These are phyloP conservation scores for Phlebiopsis gigantea DNA, from an alignment of 768 basidiomycete genomes.

Conservation along the genomic window DNA sequence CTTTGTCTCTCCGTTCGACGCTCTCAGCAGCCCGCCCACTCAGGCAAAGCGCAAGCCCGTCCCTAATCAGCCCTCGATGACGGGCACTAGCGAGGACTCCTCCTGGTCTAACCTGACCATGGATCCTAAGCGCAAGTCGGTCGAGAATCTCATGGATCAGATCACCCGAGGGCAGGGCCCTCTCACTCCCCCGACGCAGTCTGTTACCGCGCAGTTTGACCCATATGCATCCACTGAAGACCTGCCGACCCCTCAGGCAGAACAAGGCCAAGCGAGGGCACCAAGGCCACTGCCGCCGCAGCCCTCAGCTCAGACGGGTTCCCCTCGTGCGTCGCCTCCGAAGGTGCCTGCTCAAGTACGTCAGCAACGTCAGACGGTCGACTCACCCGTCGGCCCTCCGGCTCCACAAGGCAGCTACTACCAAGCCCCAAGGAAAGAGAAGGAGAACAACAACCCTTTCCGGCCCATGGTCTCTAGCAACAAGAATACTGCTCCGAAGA, in stretches of 20 bases:
- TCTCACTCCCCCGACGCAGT: conserved; percentile 23
- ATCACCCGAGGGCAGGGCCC: conserved; percentile 45
- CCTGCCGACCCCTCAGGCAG: conserved; percentile 23
- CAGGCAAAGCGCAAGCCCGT: conserved; percentile 67
- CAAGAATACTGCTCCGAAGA: conserved; percentile 35
- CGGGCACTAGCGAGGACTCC: conserved; percentile 51
- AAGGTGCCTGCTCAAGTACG: conserved; percentile 39
- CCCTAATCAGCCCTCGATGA: conserved; percentile 35
- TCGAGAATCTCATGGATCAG: conserved; percentile 77
- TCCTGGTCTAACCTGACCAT: conserved; percentile 35
- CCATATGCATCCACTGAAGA: conserved; percentile 27
- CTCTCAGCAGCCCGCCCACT: conserved; percentile 45
- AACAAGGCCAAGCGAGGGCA: conserved; percentile 39
- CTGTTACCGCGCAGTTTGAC: conserved; percentile 24
- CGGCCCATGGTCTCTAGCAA: conserved; percentile 33
- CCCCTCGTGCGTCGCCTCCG: conserved; percentile 64
- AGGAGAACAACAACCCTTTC: conserved; percentile 58
- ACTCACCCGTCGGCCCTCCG: conserved; percentile 40
- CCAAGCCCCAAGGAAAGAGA: conserved; percentile 46
- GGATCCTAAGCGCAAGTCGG: conserved; percentile 75
- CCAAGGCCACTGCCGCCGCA: conserved; percentile 64
- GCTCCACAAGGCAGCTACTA: conserved; percentile 25
- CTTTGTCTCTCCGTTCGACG: conserved; percentile 81
- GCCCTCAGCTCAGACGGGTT: conserved; percentile 35
- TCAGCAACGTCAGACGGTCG: conserved; percentile 34